A percentile compares a stretch with the other conserved stretches of the same genome.
Evolutionary conservation across 192 early-diverging fungal species (phyloP).

Genomic region (Coemansia sp.): DNA sequence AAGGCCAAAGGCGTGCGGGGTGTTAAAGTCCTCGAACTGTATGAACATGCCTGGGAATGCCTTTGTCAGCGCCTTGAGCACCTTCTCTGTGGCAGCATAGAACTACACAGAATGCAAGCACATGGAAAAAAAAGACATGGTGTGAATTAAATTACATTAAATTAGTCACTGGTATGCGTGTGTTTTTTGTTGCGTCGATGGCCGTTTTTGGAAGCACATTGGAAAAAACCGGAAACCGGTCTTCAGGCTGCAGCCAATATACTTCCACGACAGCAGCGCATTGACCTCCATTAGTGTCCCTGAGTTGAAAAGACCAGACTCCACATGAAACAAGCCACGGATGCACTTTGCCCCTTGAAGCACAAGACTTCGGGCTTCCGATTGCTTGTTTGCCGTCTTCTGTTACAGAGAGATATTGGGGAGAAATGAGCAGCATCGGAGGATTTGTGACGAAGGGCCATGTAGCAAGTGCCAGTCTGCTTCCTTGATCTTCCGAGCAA

Average conservation of each 20-base stretch:
- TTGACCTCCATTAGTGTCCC: neutral
- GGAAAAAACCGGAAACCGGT: no score
- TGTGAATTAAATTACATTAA: neutral
- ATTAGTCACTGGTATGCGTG: neutral
- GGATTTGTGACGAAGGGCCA: no score
- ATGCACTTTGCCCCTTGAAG: neutral
- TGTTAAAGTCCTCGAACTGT: slow-evolving; percentile 97
- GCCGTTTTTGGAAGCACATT: no score
- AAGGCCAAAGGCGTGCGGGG: slow-evolving; percentile 87
- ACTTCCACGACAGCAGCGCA: slow-evolving; percentile 1
- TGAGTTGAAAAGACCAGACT: neutral
- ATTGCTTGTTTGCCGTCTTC: neutral
- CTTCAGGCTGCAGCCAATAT: neutral
- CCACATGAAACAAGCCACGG: neutral
- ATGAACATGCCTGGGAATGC: slow-evolving; percentile 82
- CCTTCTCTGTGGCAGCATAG: slow-evolving; percentile 80
- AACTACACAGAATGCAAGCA: slow-evolving; percentile 52
- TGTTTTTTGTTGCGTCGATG: neutral
- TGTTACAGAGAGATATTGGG: no score
- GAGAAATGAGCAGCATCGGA: no score
- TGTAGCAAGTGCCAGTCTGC: no score
- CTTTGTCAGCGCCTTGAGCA: slow-evolving; percentile 66
- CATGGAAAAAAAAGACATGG: neutral
- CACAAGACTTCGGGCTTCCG: neutral
- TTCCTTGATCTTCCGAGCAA: neutral